phyloP scores from a whole-genome alignment of 2,329 filamentous ascomycete genomes.

The Verticillium albo-atrum region DNA sequence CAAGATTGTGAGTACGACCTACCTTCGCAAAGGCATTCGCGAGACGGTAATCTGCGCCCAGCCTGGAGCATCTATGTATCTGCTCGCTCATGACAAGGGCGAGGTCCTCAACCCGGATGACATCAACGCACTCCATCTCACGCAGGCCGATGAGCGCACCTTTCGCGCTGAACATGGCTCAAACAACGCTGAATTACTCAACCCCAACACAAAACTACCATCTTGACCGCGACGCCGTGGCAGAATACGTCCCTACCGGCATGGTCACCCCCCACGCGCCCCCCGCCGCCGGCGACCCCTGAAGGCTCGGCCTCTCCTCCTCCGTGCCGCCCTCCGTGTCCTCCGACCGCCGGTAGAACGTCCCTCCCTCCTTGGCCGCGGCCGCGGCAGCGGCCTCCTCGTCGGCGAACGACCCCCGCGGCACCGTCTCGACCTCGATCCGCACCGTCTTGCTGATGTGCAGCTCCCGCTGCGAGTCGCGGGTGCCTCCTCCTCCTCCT shows the following conservation, averaged over 20 bases:
- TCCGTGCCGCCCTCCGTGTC: neutral
- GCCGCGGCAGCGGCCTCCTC: no score
- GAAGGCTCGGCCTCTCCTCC: neutral
- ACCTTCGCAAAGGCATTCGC: no score
- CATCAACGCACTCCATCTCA: no score
- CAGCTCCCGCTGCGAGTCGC: neutral
- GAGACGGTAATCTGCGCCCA: no score
- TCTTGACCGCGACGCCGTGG: neutral
- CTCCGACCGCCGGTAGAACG: constrained; percentile 70
- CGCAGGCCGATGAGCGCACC: no score
- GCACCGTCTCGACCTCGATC: neutral
- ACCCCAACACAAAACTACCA: neutral
- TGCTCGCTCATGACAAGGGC: no score
- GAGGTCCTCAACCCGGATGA: no score
- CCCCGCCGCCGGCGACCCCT: neutral
- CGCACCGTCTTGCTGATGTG: neutral
- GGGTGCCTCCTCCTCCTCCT: neutral
- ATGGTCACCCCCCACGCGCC: neutral
- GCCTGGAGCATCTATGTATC: no score
- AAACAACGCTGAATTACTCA: no score
- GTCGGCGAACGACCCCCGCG: constrained; percentile 36
- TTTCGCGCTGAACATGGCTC: no score
- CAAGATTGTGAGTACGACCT: no score
- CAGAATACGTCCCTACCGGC: neutral
- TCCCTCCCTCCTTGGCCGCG: constrained; percentile 70